Evolutionary conservation across 305 asterid species (phyloP).

Genomic region (Lippia alba): DNA sequence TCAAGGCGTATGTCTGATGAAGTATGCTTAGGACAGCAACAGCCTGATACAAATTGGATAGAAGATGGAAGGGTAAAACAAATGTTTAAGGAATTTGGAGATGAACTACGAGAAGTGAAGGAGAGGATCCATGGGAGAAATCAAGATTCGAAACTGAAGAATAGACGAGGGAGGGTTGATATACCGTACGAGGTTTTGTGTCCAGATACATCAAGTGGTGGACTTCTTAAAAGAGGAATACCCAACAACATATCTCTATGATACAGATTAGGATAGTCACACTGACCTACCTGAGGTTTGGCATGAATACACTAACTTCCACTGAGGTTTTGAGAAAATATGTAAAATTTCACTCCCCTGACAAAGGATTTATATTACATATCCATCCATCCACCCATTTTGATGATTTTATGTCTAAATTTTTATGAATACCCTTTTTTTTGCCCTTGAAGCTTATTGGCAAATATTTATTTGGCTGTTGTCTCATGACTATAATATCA

Average conservation of each 20-base stretch:
- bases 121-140: slow-evolving; percentile 45
- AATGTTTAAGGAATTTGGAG: slow-evolving; percentile 43
- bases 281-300: too few relatives aligned
- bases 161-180: slow-evolving; percentile 47
- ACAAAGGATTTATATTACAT: too few relatives aligned
- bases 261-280: too few relatives aligned
- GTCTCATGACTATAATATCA: too few relatives aligned
- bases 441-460: too few relatives aligned
- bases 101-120: slow-evolving; percentile 50
- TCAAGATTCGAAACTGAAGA: slow-evolving; percentile 49
- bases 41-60: slow-evolving; percentile 41
- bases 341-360: too few relatives aligned
- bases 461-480: too few relatives aligned
- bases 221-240: slow-evolving; percentile 41
- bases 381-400: too few relatives aligned
- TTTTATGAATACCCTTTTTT: too few relatives aligned
- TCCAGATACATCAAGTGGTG: slow-evolving; percentile 38
- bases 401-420: too few relatives aligned
- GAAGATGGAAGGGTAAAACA: slow-evolving; percentile 43
- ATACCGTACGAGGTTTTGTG: slow-evolving; percentile 44
- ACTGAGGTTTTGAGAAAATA: too few relatives aligned
- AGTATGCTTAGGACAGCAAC: slow-evolving; percentile 41
- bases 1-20: slow-evolving; percentile 42
- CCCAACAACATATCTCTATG: slow-evolving; percentile 48
- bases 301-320: too few relatives aligned